A percentile compares a stretch with the other conserved stretches of the same genome.
These are phyloP conservation scores for Syzygium grande DNA, from an alignment of 345 rosid species.

Conservation along the genomic window DNA sequence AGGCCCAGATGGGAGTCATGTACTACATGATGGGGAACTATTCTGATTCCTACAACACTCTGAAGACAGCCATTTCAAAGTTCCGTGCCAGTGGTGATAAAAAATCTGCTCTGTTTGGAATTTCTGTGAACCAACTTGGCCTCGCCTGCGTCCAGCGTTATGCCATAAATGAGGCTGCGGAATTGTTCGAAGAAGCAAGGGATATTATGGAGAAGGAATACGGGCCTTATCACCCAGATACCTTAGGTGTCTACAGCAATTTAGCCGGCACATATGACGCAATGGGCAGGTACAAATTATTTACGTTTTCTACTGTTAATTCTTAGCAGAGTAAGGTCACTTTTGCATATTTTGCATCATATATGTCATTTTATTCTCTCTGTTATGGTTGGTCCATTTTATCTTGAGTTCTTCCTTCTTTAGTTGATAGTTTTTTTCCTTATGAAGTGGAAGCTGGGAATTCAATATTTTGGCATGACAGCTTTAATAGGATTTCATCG, in stretches of 20 bases:
- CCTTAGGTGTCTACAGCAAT: conserved; percentile 84
- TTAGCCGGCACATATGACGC: conserved; percentile 98
- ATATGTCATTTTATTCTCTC: background rate
- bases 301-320: background rate
- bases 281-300: conserved; percentile 70
- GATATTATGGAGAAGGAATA: conserved; percentile 69
- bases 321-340: background rate
- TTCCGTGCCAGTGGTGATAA: conserved; percentile 78
- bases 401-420: background rate
- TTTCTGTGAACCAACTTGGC: conserved; percentile 88
- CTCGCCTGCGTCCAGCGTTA: conserved; percentile 70
- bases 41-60: conserved; percentile 51
- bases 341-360: background rate
- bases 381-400: background rate
- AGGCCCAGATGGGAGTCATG: conserved; percentile 91
- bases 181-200: conserved; percentile 84
- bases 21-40: conserved; percentile 79
- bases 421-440: background rate
- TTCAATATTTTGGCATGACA: background rate
- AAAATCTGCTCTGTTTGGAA: conserved; percentile 69
- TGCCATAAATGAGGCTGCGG: conserved; percentile 80
- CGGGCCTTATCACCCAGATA: conserved; percentile 92
- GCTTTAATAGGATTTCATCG: background rate
- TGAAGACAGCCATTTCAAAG: conserved; percentile 56
- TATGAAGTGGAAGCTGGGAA: background rate